phyloP scores from a whole-genome alignment of 2,329 filamentous ascomycete species.

The Aureobasidium leucospermi region DNA sequence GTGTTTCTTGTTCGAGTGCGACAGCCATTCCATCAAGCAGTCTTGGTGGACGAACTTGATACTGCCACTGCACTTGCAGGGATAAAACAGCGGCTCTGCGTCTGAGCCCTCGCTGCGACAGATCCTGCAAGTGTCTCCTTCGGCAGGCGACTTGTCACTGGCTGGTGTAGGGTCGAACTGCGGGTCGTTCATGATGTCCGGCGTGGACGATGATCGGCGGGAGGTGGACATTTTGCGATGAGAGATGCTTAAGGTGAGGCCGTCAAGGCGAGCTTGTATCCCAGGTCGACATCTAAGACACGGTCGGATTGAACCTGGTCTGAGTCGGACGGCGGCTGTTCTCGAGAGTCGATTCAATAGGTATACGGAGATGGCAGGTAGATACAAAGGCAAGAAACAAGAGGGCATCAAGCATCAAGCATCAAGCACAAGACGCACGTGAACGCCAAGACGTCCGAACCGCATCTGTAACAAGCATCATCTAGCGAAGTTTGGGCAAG shows the following conservation, averaged over 20 bases:
- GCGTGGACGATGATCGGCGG: neutral
- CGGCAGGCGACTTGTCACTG: conserved; percentile 28
- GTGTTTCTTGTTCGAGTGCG: conserved; percentile 98
- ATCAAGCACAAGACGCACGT: too few relatives aligned
- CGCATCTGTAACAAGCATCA: too few relatives aligned
- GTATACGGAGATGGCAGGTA: neutral
- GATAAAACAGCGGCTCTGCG: conserved; percentile 86
- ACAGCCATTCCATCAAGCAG: conserved; percentile 97
- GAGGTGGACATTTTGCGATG: conserved; percentile 8
- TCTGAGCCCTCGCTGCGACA: conserved; percentile 80
- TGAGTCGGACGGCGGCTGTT: neutral
- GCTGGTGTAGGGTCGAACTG: conserved; percentile 34
- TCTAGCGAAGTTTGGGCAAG: too few relatives aligned
- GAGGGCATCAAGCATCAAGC: too few relatives aligned
- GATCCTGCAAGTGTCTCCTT: conserved; percentile 88
- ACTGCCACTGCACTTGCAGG: conserved; percentile 97
- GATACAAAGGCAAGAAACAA: neutral
- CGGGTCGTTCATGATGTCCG: conserved; percentile 53
- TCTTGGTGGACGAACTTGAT: conserved; percentile 98
- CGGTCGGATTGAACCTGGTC: neutral
- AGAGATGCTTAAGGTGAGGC: neutral
- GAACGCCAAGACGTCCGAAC: too few relatives aligned
- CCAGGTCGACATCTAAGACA: conserved; percentile 3
- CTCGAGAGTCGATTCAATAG: neutral
- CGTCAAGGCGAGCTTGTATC: neutral